Evolutionary conservation across 257 asterid genomes (phyloP).

Genomic region (Solanum medicagineum): DNA sequence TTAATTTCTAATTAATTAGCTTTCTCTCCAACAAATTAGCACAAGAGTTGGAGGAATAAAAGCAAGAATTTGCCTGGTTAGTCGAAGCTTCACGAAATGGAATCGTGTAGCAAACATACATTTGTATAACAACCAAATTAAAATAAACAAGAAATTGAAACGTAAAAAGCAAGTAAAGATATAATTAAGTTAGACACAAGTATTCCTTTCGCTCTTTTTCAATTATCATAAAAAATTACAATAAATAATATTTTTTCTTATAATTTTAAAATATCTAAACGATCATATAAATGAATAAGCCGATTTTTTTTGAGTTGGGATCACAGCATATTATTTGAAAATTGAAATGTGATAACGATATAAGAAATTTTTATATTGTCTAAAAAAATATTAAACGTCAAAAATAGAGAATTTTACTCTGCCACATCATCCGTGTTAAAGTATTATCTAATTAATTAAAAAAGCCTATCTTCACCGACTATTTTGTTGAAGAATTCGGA

Average conservation of each 20-base stretch:
- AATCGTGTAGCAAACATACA: not conserved
- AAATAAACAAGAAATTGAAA: not conserved
- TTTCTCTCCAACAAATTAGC: not conserved
- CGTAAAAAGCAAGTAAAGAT: not conserved
- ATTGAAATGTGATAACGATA: not conserved
- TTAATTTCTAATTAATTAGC: not conserved
- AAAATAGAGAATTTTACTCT: not conserved
- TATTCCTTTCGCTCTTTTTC: no score
- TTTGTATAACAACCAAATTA: not conserved
- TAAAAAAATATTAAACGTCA: not conserved
- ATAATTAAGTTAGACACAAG: no score
- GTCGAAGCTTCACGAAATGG: not conserved
- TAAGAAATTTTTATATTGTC: not conserved
- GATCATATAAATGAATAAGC: not conserved
- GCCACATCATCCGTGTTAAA: not conserved
- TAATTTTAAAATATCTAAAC: not conserved
- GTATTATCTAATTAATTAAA: not conserved
- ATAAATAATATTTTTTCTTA: no score
- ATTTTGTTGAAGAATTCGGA: not conserved
- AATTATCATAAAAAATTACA: no score
- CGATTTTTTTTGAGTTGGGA: not conserved
- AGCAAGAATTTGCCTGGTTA: not conserved
- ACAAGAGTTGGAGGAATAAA: not conserved
- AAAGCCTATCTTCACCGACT: not conserved
- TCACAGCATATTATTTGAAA: not conserved